phyloP scores from a whole-genome alignment of 2,329 filamentous ascomycete species.

The Calonectria pseudoreteaudii region DNA sequence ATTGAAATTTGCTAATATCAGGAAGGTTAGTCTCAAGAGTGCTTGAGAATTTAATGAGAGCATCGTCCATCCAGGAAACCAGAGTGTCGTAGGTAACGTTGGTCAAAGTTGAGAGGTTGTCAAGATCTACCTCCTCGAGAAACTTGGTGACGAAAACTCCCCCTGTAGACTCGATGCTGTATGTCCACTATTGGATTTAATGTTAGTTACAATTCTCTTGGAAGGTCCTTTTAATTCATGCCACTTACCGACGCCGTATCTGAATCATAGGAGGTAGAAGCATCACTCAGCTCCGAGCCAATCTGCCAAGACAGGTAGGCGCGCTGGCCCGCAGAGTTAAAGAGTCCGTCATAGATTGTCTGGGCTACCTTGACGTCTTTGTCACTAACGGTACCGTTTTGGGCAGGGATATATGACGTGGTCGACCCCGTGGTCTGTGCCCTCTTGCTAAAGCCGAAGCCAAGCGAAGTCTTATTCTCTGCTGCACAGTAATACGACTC shows the following conservation, averaged over 20 bases:
- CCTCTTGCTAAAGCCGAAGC: constrained; percentile 22
- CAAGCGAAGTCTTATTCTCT: constrained; percentile 28
- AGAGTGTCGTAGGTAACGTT: constrained; percentile 67
- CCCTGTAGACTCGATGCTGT: constrained; percentile 47
- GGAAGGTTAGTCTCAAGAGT: constrained; percentile 65
- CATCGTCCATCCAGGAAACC: constrained; percentile 63
- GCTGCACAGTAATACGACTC: constrained; percentile 48
- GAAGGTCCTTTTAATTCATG: no score
- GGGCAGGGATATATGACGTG: constrained; percentile 34
- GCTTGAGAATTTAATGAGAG: constrained; percentile 60
- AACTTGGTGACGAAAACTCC: constrained; percentile 54
- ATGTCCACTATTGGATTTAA: constrained; percentile 40
- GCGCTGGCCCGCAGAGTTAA: constrained; percentile 48
- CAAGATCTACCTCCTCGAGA: constrained; percentile 53
- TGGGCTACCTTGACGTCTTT: constrained; percentile 49
- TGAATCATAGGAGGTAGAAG: constrained; percentile 47
- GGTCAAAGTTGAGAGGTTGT: constrained; percentile 56
- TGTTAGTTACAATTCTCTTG: not conserved
- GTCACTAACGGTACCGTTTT: constrained; percentile 49
- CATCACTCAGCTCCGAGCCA: constrained; percentile 48
- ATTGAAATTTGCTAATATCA: constrained; percentile 63
- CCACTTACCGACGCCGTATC: constrained; percentile 34
- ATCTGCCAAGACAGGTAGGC: constrained; percentile 52
- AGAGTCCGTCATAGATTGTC: constrained; percentile 48
- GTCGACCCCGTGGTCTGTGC: constrained; percentile 35